These are phyloP conservation scores for Glutinoglossum americanum DNA, from an alignment of 495 filamentous ascomycete genomes.

Conservation along the genomic window DNA sequence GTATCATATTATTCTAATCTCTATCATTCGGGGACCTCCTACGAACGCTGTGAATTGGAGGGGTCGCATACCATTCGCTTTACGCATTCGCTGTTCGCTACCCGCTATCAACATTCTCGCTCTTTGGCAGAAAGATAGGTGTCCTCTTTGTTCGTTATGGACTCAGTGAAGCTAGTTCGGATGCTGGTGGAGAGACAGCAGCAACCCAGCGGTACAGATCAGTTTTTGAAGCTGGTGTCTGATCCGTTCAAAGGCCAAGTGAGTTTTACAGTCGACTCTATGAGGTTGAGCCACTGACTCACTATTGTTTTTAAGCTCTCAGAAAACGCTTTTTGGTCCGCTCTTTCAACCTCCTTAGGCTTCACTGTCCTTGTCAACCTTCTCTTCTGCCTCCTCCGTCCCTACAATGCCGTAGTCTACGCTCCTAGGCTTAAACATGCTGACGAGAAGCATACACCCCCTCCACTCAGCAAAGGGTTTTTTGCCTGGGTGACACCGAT, in stretches of 20 bases:
- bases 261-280: not conserved
- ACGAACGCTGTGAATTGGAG: too few species aligned
- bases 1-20: not conserved
- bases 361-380: constrained; percentile 49
- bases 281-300: not conserved
- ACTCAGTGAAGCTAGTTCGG: not conserved
- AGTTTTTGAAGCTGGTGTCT: constrained; percentile 4
- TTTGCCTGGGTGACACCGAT: constrained; percentile 73
- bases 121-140: too few species aligned
- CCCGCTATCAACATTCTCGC: too few species aligned
- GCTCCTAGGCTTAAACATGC: constrained; percentile 86
- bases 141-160: not conserved
- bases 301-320: constrained; percentile 23
- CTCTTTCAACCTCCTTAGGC: constrained; percentile 62
- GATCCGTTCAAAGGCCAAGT: constrained; percentile 6
- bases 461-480: constrained; percentile 64
- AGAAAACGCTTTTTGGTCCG: constrained; percentile 48
- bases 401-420: constrained; percentile 78
- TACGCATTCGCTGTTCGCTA: too few species aligned
- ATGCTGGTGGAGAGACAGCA: not conserved
- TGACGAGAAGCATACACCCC: constrained; percentile 81
- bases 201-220: not conserved
- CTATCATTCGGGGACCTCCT: not conserved
- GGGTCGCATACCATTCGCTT: too few species aligned
- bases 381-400: constrained; percentile 71